Percentiles rank a stretch among this genome's conserved stretches.
phyloP scores from a whole-genome alignment of 2,329 filamentous ascomycete species.

The Akanthomyces dipterigenus region DNA sequence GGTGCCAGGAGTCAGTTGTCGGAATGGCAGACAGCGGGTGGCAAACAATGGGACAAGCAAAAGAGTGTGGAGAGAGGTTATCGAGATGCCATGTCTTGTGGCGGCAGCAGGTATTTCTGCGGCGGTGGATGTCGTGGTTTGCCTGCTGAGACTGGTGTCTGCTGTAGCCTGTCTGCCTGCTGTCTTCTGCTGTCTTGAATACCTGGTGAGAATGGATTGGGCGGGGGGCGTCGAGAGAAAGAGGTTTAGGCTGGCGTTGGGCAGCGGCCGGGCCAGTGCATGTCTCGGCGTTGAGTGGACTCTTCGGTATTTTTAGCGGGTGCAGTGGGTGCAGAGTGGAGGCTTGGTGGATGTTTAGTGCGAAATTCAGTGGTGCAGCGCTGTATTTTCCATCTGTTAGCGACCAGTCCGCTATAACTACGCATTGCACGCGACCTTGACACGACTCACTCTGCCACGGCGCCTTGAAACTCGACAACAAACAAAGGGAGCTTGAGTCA shows the following conservation, averaged over 20 bases:
- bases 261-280: background rate
- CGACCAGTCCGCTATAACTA: background rate
- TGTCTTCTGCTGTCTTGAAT: background rate
- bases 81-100: background rate
- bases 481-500: conserved; percentile 3
- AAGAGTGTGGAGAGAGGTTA: conserved; percentile 1
- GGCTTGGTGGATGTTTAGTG: no score
- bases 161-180: background rate
- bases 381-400: background rate
- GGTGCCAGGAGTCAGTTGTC: background rate
- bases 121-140: no score
- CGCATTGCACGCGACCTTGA: conserved; percentile 4
- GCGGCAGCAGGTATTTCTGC: background rate
- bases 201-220: background rate
- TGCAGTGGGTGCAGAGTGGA: no score
- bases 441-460: conserved; percentile 2
- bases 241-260: conserved; percentile 3
- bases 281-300: conserved; percentile 1
- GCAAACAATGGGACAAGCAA: background rate
- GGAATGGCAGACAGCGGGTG: background rate
- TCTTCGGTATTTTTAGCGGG: background rate
- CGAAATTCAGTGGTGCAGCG: background rate
- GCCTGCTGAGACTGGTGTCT: no score
- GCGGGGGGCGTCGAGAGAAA: background rate
- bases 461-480: background rate